Conservation (phyloP, 495 filamentous ascomycete genomes). For the Chaetomium cochliodes region DNA sequence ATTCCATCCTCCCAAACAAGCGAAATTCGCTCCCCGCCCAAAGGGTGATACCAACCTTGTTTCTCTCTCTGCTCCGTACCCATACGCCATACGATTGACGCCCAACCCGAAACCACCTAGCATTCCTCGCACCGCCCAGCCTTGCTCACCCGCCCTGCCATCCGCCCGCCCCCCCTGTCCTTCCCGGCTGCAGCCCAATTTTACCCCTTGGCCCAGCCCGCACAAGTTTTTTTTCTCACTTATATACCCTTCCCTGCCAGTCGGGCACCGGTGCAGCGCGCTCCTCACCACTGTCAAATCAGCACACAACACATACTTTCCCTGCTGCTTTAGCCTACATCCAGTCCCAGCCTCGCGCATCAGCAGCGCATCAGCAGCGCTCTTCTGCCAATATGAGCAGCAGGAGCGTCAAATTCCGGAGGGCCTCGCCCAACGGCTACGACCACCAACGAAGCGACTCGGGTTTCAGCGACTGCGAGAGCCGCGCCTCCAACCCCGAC, state of each 20-base stretch:
- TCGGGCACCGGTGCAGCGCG: constrained; percentile 41
- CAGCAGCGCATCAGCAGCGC: constrained; percentile 22
- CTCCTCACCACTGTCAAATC: constrained; percentile 38
- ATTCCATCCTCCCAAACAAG: constrained; percentile 19
- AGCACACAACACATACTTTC: constrained; percentile 43
- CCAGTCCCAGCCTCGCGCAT: constrained; percentile 25
- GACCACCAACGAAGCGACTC: constrained; percentile 39
- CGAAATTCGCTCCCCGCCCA: constrained; percentile 31
- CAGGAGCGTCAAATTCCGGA: constrained; percentile 40
- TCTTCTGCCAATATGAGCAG: constrained; percentile 32
- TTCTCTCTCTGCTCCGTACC: constrained; percentile 24
- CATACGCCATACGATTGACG: constrained; percentile 34
- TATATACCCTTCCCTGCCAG: constrained; percentile 31
- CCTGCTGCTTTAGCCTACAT: constrained; percentile 33
- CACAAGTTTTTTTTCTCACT: constrained; percentile 34
- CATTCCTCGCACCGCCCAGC: constrained; percentile 29
- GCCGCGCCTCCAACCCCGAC: constrained; percentile 31
- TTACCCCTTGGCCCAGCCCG: constrained; percentile 25
- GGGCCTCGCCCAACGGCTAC: constrained; percentile 33
- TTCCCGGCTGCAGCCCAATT: constrained; percentile 31
- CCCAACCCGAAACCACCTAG: constrained; percentile 33
- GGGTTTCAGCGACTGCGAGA: constrained; percentile 39
- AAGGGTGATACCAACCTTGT: constrained; percentile 21
- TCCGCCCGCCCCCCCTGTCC: constrained; percentile 9
- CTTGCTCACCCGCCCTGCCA: constrained; percentile 25